Evolutionary conservation across 129 eudicot species (phyloP).

Genomic region (Calendula officinalis): DNA sequence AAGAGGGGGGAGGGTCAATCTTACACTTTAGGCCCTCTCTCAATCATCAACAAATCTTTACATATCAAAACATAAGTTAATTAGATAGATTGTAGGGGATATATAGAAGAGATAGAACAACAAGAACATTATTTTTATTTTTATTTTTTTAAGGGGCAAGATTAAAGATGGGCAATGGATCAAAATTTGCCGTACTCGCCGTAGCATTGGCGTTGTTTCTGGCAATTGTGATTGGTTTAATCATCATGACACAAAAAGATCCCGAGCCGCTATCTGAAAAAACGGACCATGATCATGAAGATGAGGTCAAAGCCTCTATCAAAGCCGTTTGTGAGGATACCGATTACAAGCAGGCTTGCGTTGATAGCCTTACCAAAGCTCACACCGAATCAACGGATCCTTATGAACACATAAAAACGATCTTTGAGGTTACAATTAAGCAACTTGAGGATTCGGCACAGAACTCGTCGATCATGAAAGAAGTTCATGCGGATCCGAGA

Average conservation of each 20-base stretch:
- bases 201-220: constrained; percentile 51
- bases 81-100: constrained; percentile 8
- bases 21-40: constrained; percentile 41
- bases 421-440: constrained; percentile 34
- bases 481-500: constrained; percentile 44
- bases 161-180: constrained; percentile 33
- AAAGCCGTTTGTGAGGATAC: constrained; percentile 65
- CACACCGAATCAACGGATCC: constrained; percentile 44
- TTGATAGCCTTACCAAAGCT: constrained; percentile 36
- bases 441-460: constrained; percentile 32
- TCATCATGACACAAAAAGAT: constrained; percentile 20
- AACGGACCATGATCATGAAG: constrained; percentile 2
- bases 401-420: constrained; percentile 45
- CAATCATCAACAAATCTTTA: constrained; percentile 7
- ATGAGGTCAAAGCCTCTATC: constrained; percentile 19
- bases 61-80: constrained; percentile 8
- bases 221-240: constrained; percentile 45
- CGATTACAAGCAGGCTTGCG: constrained; percentile 54
- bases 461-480: constrained; percentile 35
- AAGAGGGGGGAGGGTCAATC: constrained; percentile 47
- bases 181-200: constrained; percentile 32
- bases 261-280: constrained; percentile 19
- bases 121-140: neutral
- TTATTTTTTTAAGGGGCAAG: neutral
- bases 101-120: constrained; percentile 9